Evolutionary conservation across 805 yeast species (phyloP), one percentile per base, ranked within the genome.

Genomic region (Kodamaea fukazawae): DNA sequence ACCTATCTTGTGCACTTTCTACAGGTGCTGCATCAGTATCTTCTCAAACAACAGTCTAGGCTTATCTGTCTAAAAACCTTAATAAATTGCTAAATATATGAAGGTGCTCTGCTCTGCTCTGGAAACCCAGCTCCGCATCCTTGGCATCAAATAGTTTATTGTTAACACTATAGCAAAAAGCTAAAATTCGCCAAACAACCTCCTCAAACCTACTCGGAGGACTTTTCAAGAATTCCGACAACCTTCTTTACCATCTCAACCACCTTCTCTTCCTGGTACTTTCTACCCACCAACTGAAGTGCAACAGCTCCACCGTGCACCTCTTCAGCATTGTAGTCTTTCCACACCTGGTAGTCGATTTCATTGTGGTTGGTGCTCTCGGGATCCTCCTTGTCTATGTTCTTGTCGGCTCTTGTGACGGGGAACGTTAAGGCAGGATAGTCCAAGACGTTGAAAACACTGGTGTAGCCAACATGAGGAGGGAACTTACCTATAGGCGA

Each of bases 241-340:
- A 48, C 42, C n/a, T 63, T 51, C 42, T 63, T 58, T 73, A 76
- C 69, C 51, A 76, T 69, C 38, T 62, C 65, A 30, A 79, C 52
- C 4, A 70, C 76, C 53, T 79, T 79, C 51, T 83, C 89, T 48
- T 83, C 90, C 49, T 79, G 74, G 13, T 71, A 64, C 38, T 77
- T 69, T 42, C 69, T 67, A n/a, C 83, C 79, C 3, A 81, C 77
- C 22, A 83, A 61, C 57, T 83, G 88, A n/a, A 83, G 60, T 13
- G 80, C 76, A 10, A 78, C 80, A 0, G 87, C 81, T 40, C 81
- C 76, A 4, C 81, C 83, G 47, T 77, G 70, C 55, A 71, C 65
- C 44, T 72, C 72, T 37, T 61, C 70, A 1, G 82, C 73, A 46
- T 77, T 71, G 58, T 62, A 51, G 41, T 54, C 60, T 28, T 43